Evolutionary conservation across 495 filamentous ascomycete genomes (phyloP).

Genomic region (Hypoxylon perforatum): DNA sequence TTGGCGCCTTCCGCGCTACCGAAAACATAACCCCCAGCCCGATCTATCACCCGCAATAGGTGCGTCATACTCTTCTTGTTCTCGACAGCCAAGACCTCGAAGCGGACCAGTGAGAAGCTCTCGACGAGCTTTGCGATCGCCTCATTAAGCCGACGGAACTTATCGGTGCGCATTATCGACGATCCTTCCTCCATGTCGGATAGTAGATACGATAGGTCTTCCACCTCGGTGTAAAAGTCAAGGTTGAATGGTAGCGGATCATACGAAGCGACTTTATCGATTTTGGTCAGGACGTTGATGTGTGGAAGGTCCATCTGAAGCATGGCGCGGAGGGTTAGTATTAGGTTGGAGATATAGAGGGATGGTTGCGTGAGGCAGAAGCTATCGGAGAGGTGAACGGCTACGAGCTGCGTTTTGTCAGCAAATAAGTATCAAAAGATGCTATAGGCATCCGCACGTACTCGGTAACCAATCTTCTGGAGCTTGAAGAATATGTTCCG

Average conservation of each 20-base stretch:
- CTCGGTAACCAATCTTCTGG: constrained; percentile 92
- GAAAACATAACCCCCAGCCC: constrained; percentile 93
- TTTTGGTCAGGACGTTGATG: constrained; percentile 88
- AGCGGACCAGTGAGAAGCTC: constrained; percentile 87
- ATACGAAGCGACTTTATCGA: constrained; percentile 86
- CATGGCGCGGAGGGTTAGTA: constrained; percentile 94
- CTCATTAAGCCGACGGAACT: constrained; percentile 84
- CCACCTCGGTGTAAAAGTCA: constrained; percentile 97
- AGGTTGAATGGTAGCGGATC: constrained; percentile 89
- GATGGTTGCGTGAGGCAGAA: constrained; percentile 91
- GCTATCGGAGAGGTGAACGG: constrained; percentile 89
- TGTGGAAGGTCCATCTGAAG: constrained; percentile 96
- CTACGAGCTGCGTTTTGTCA: constrained; percentile 74
- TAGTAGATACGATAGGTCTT: constrained; percentile 86
- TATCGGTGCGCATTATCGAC: constrained; percentile 67
- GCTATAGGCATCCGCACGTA: constrained; percentile 55
- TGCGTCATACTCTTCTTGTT: constrained; percentile 97
- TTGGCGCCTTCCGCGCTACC: constrained; percentile 91
- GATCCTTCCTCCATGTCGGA: constrained; percentile 74
- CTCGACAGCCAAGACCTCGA: constrained; percentile 94
- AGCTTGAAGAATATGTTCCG: constrained; percentile 90
- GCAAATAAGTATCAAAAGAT: not conserved
- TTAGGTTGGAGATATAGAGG: constrained; percentile 91
- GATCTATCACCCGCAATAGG: constrained; percentile 85
- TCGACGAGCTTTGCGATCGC: constrained; percentile 89